phyloP scores from a whole-genome alignment of 768 basidiomycete species.

The Kwoniella newhampshirensis region DNA sequence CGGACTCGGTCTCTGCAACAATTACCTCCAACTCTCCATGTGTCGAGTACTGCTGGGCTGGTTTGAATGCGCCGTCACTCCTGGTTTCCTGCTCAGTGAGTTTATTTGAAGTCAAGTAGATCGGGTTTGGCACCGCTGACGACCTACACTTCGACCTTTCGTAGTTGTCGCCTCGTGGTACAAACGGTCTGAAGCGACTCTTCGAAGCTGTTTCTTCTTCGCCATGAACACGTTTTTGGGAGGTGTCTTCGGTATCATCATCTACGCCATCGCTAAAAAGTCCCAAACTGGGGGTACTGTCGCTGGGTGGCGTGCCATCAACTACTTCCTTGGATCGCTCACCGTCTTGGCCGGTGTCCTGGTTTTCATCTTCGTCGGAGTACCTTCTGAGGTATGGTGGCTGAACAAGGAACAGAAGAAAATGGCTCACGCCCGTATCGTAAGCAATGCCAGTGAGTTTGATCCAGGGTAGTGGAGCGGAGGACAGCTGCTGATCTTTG shows the following conservation, averaged over 20 bases:
- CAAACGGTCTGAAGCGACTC: slow-evolving; percentile 13
- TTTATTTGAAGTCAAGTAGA: not conserved
- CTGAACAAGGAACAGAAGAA: slow-evolving; percentile 28
- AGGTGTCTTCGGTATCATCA: not conserved
- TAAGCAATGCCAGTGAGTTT: slow-evolving; percentile 23
- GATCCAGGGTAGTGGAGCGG: not conserved
- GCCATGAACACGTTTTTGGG: slow-evolving; percentile 20
- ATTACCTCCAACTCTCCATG: slow-evolving; percentile 14
- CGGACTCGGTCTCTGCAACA: slow-evolving; percentile 16
- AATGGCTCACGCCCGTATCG: slow-evolving; percentile 31
- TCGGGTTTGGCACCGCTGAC: not conserved
- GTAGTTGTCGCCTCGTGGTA: slow-evolving; percentile 25
- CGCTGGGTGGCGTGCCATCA: slow-evolving; percentile 31
- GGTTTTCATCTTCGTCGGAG: slow-evolving; percentile 36
- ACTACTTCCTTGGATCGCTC: slow-evolving; percentile 33
- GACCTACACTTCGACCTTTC: not conserved
- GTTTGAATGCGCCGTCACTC: slow-evolving; percentile 23
- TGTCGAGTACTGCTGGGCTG: slow-evolving; percentile 20
- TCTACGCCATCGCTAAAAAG: slow-evolving; percentile 24
- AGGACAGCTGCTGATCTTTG: not conserved
- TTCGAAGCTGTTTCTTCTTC: slow-evolving; percentile 19
- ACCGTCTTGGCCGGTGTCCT: slow-evolving; percentile 32
- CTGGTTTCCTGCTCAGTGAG: slow-evolving; percentile 22
- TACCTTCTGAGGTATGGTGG: slow-evolving; percentile 39
- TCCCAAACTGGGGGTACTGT: slow-evolving; percentile 12